A percentile compares a stretch with the other conserved stretches of the same genome.
phyloP scores from a whole-genome alignment of 2,329 filamentous ascomycete species.

The Cercospora sesami region DNA sequence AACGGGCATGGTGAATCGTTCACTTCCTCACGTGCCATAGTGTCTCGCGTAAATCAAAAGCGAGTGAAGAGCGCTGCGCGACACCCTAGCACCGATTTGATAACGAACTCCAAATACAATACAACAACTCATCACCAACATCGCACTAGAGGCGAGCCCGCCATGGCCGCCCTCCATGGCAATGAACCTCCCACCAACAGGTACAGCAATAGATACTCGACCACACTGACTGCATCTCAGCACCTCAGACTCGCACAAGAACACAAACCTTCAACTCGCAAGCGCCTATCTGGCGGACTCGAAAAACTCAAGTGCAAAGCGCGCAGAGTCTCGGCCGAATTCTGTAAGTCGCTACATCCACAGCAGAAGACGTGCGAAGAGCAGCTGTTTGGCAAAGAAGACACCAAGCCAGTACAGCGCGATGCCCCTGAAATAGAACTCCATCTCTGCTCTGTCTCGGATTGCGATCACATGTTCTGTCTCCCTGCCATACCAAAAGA shows the following conservation, averaged over 20 bases:
- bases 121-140: background rate
- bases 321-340: background rate
- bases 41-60: background rate
- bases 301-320: background rate
- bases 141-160: background rate
- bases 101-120: background rate
- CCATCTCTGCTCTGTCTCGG: background rate
- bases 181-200: background rate
- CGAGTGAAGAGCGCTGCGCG: background rate
- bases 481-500: conserved; percentile 2
- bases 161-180: background rate
- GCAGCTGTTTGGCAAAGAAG: background rate
- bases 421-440: background rate
- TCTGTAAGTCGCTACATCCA: background rate
- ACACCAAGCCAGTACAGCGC: background rate
- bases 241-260: background rate
- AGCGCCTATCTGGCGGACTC: background rate
- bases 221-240: background rate
- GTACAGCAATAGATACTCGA: conserved; percentile 4
- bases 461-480: conserved; percentile 10
- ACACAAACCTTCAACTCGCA: background rate
- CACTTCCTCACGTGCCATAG: background rate
- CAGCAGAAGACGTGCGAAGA: background rate
- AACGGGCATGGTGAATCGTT: background rate
- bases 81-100: background rate